Evolutionary conservation across 2,329 filamentous ascomycete species (phyloP), one percentile per base, ranked within the genome.

Genomic region (Chrysoporthe cubensis): DNA sequence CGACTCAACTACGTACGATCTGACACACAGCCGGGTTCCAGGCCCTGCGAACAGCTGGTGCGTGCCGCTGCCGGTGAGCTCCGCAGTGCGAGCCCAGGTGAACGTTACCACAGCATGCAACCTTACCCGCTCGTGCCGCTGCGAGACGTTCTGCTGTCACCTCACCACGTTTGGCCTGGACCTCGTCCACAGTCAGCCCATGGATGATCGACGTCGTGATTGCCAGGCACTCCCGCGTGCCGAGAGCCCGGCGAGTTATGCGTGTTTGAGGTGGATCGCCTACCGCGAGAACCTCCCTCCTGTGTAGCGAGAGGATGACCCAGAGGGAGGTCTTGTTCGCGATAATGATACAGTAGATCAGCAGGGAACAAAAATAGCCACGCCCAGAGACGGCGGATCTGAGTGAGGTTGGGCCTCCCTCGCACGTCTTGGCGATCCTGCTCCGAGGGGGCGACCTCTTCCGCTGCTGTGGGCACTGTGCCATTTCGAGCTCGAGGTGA

Each of bases 11-110:
- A 64, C 63, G 59, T 13, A 54, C 26, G 4, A 68, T 54, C 58
- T 65, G 64, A 61, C 59, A 62, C 59, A 62, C 43, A 68, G 37
- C 59, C 52, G 50, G 63, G 59, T 66, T 59, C 58, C 66, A 68
- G 63, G 66, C 62, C 66, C 57, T 46, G 57, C 40, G 50, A 21
- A 26, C 26, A 54, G 50, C 50, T 54, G 18, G 16, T 34, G 16
- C 7, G 59, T 46, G 59, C 67, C 26, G 26, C 43, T 62, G 59
- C 59, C 59, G 42, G 40, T 37, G 26, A 32, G 50, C 32, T 26
- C 59, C 13, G 26, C 21, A 43, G 66, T 57, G 59, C 59, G 46
- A 62, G 60, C 66, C 62, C 63, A 52, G 61, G 46, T 62, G 40
- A 50, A 54, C 46, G 57, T 59, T 26, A 52, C 48, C 48, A 52